Percentiles rank a stretch among this genome's conserved stretches.
Evolutionary conservation across 2,329 filamentous ascomycete genomes (phyloP).

Genomic region (Fusarium sp.): DNA sequence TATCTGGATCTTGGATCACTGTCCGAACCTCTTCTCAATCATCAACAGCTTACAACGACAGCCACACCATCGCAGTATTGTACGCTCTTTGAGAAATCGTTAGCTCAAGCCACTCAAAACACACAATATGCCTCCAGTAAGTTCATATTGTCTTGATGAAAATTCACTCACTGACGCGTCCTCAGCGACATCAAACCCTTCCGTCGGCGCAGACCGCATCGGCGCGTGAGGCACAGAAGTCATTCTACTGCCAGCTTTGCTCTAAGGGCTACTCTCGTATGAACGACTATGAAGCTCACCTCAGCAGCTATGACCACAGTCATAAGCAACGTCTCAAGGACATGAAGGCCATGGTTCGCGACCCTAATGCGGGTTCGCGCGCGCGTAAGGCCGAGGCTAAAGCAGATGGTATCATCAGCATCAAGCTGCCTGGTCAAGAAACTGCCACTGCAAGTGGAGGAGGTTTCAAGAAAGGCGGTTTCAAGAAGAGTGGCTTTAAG

Average conservation of each 20-base stretch:
- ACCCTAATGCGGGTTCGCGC: slow-evolving; percentile 75
- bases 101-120: not conserved
- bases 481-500: slow-evolving; percentile 89
- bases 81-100: not conserved
- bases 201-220: slow-evolving; percentile 72
- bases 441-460: slow-evolving; percentile 54
- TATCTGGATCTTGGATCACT: slow-evolving; percentile 17
- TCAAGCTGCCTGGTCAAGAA: slow-evolving; percentile 68
- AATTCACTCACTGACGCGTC: slow-evolving; percentile 21
- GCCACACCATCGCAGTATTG: slow-evolving; percentile 1
- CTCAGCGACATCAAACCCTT: slow-evolving; percentile 70
- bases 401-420: slow-evolving; percentile 77
- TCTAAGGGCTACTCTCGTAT: slow-evolving; percentile 95
- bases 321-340: slow-evolving; percentile 92
- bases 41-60: slow-evolving; percentile 8
- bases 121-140: slow-evolving; percentile 69
- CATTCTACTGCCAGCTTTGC: slow-evolving; percentile 90
- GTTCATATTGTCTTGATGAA: slow-evolving; percentile 59
- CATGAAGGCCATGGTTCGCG: slow-evolving; percentile 86
- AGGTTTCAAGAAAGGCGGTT: slow-evolving; percentile 78
- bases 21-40: slow-evolving; percentile 24
- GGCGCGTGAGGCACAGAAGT: slow-evolving; percentile 82
- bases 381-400: slow-evolving; percentile 80
- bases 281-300: slow-evolving; percentile 96
- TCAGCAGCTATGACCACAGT: slow-evolving; percentile 94